These are phyloP conservation scores for Arabis hirsuta DNA, from an alignment of 345 rosid species.

Conservation along the genomic window DNA sequence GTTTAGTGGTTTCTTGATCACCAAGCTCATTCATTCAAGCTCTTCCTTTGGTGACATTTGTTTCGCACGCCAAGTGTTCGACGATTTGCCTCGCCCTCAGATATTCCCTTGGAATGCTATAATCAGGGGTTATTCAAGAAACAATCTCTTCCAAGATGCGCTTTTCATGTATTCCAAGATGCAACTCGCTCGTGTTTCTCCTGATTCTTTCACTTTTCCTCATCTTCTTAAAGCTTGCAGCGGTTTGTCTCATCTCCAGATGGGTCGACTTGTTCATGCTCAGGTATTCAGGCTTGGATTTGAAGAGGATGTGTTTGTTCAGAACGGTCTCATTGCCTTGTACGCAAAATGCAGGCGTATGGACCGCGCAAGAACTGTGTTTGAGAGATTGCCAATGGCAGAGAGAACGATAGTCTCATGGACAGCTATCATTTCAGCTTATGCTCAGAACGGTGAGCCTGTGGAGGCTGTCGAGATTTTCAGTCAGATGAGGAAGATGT, in stretches of 20 bases:
- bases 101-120: constrained; percentile 68
- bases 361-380: constrained; percentile 52
- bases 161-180: constrained; percentile 56
- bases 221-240: constrained; percentile 66
- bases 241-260: constrained; percentile 45
- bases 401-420: constrained; percentile 66
- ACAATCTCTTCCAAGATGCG: constrained; percentile 48
- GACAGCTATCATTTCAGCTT: constrained; percentile 73
- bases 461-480: constrained; percentile 61
- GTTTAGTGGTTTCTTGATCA: constrained; percentile 52
- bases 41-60: constrained; percentile 48
- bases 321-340: constrained; percentile 68
- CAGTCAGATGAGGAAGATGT: constrained; percentile 54
- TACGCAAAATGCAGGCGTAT: constrained; percentile 65
- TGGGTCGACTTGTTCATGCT: constrained; percentile 59
- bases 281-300: constrained; percentile 64
- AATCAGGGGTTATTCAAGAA: constrained; percentile 58
- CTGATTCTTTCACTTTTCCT: constrained; percentile 65
- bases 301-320: constrained; percentile 66
- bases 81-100: constrained; percentile 58
- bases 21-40: constrained; percentile 48
- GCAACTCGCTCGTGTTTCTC: constrained; percentile 53
- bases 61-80: constrained; percentile 66
- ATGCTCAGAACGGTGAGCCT: constrained; percentile 69
- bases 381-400: constrained; percentile 49